Evolutionary conservation across 2,329 filamentous ascomycete species (phyloP).

Genomic region (Leptodontidium sp.): DNA sequence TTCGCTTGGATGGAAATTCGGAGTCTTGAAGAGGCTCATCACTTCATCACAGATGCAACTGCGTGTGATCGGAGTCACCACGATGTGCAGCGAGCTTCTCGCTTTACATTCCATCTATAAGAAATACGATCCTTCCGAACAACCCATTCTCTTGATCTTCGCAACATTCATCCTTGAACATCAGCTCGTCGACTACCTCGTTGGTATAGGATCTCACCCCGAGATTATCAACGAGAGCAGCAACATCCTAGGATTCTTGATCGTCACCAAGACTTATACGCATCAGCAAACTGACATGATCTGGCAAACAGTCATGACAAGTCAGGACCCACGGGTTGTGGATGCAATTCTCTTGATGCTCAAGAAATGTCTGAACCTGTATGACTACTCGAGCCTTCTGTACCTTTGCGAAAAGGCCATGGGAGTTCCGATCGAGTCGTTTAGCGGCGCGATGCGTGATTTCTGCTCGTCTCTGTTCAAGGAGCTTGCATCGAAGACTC

Average conservation of each 20-base stretch:
- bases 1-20: slow-evolving; percentile 73
- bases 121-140: slow-evolving; percentile 46
- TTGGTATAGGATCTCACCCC: slow-evolving; percentile 90
- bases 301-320: slow-evolving; percentile 83
- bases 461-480: slow-evolving; percentile 67
- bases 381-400: slow-evolving; percentile 59
- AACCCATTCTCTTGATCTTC: slow-evolving; percentile 70
- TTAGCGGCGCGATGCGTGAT: slow-evolving; percentile 67
- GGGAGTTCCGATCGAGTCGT: slow-evolving; percentile 67
- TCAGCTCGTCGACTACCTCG: slow-evolving; percentile 83
- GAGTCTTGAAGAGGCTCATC: slow-evolving; percentile 74
- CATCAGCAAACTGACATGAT: slow-evolving; percentile 77
- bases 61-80: slow-evolving; percentile 79
- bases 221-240: slow-evolving; percentile 83
- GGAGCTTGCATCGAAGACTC: slow-evolving; percentile 55
- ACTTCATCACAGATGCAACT: slow-evolving; percentile 90
- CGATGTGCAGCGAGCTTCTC: slow-evolving; percentile 76
- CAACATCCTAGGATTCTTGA: slow-evolving; percentile 88
- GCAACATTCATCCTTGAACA: slow-evolving; percentile 74
- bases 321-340: slow-evolving; percentile 84
- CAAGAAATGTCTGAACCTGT: slow-evolving; percentile 56
- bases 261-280: slow-evolving; percentile 79
- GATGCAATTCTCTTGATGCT: slow-evolving; percentile 79
- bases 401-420: slow-evolving; percentile 78
- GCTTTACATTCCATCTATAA: slow-evolving; percentile 66